A percentile compares a stretch with the other conserved stretches of the same genome.
phyloP scores from a whole-genome alignment of 2,329 filamentous ascomycete species.

The Ophiostoma piceae region DNA sequence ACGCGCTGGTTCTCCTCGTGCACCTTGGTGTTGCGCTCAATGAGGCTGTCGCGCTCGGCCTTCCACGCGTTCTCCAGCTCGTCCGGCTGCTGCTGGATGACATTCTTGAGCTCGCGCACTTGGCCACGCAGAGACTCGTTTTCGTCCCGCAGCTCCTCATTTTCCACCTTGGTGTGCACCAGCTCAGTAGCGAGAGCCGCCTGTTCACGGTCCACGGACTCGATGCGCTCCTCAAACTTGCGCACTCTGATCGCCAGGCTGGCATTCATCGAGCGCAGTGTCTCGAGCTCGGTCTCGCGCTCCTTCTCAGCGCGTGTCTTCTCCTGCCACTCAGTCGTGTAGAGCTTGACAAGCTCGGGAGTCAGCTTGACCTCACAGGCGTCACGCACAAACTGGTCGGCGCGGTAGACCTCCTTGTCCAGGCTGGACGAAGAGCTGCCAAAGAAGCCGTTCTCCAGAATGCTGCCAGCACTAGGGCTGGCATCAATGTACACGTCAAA shows the following conservation, averaged over 20 bases:
- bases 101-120: slow-evolving; percentile 74
- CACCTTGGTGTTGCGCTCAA: slow-evolving; percentile 87
- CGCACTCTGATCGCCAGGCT: slow-evolving; percentile 72
- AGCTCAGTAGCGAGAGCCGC: slow-evolving; percentile 86
- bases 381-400: slow-evolving; percentile 87
- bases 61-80: slow-evolving; percentile 80
- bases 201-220: slow-evolving; percentile 85
- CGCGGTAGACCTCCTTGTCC: slow-evolving; percentile 93
- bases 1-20: slow-evolving; percentile 86
- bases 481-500: slow-evolving; percentile 98
- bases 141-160: slow-evolving; percentile 80
- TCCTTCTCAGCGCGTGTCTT: slow-evolving; percentile 77
- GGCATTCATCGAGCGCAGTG: slow-evolving; percentile 61
- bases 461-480: slow-evolving; percentile 82
- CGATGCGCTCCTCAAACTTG: slow-evolving; percentile 77
- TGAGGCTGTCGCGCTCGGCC: slow-evolving; percentile 82
- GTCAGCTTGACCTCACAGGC: slow-evolving; percentile 84
- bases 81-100: slow-evolving; percentile 83
- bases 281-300: slow-evolving; percentile 73
- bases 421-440: slow-evolving; percentile 81
- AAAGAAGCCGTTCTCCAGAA: slow-evolving; percentile 96
- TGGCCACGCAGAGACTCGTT: slow-evolving; percentile 85
- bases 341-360: slow-evolving; percentile 72
- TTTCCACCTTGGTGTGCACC: slow-evolving; percentile 87
- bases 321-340: slow-evolving; percentile 87